Base-by-base conservation (phyloP, 225 moss, liverwort and hornwort genomes). In the Pleurozium schreberi region DNA sequence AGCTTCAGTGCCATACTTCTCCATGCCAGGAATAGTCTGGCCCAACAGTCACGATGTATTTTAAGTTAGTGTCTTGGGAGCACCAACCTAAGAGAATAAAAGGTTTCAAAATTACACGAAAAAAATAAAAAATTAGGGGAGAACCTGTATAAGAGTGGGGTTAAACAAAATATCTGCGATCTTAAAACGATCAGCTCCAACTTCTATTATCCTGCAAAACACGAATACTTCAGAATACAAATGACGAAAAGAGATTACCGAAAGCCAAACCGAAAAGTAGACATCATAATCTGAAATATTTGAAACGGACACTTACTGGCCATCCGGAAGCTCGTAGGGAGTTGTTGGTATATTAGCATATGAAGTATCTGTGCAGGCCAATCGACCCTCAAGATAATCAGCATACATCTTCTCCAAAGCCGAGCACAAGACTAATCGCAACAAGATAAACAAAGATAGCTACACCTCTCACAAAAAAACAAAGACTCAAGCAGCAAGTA, bases 341-440 rank as follows among this genome's bases (percentile, higher is more conserved):
- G 98, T 96, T 66, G 96, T 98, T 59, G 98, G 98, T 91, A 98
- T 97, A 82, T 97, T 98, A 36, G 96, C 92, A 88, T 96, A 97
- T 16, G 97, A 92, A 90, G 50, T 93, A 90, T 97, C 98, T 97
- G 96, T 88, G 88, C 66, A 87, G 42, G 85, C 64, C 74, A 82
- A 89, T 64, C 58, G 36, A 57, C 61, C 75, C 53, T 80, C n/a
- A n/a, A 68, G 49, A 62, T 66, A 89, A 13, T 92, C 90, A 92
- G 75, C 47, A n/a, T n/a, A n/a, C n/a, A n/a, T n/a, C n/a, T n/a
- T n/a, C n/a, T n/a, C n/a, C n/a, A n/a, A n/a, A n/a, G n/a, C 64
- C 64, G 49, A 87, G 58, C 61, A 87, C 53, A 68, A 16, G 58
- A 14, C 65, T 80, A 19, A 85, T 58, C 68, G 70, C 26, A 47